phyloP scores from a whole-genome alignment of 208 protist species.

The Leishmania tarentolae region DNA sequence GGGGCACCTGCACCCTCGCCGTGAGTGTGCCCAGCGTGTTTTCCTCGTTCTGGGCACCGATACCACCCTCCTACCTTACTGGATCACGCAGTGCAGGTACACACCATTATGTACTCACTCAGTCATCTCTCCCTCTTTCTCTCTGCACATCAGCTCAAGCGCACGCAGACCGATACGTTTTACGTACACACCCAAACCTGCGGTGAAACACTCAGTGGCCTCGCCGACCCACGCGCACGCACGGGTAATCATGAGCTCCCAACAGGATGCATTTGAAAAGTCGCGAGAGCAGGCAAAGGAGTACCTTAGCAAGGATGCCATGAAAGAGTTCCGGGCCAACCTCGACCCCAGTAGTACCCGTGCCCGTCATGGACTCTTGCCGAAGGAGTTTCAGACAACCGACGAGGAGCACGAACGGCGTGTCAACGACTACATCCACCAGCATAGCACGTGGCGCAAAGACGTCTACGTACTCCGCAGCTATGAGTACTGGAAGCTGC shows the following conservation, averaged over 20 bases:
- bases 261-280: constrained; percentile 19
- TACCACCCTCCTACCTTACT: background rate
- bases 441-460: constrained; percentile 62
- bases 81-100: background rate
- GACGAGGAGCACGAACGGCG: constrained; percentile 62
- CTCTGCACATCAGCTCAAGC: background rate
- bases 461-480: constrained; percentile 60
- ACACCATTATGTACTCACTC: no score
- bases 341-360: constrained; percentile 48
- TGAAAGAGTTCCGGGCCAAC: constrained; percentile 47
- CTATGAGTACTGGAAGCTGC: constrained; percentile 82
- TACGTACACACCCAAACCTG: background rate
- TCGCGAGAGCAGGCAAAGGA: constrained; percentile 48
- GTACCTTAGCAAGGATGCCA: constrained; percentile 65
- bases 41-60: background rate
- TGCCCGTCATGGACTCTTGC: constrained; percentile 65
- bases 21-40: background rate
- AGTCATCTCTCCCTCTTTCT: background rate
- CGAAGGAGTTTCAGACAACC: constrained; percentile 54
- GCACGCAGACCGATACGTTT: background rate
- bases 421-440: constrained; percentile 64
- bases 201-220: background rate
- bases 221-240: background rate
- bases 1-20: background rate
- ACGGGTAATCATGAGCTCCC: background rate